phyloP scores from a whole-genome alignment of 2,329 filamentous ascomycete species.

The Cercospora sp. region DNA sequence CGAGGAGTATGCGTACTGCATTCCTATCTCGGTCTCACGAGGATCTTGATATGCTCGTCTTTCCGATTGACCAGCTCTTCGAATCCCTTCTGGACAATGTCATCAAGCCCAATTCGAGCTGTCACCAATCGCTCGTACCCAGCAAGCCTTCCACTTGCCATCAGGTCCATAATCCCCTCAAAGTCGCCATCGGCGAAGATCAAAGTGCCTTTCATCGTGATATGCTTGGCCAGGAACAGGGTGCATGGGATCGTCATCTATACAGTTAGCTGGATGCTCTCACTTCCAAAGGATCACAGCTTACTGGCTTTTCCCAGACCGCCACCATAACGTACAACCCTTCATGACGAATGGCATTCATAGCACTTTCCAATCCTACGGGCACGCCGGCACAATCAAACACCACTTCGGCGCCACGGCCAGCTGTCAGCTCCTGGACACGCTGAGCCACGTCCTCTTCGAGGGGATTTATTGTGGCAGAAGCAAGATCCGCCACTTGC shows the following conservation, averaged over 20 bases:
- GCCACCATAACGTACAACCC: conserved; percentile 31
- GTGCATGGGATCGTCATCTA: conserved; percentile 23
- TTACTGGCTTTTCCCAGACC: conserved; percentile 28
- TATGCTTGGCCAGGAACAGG: conserved; percentile 23
- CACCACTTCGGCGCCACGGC: conserved; percentile 26
- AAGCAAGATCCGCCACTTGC: conserved; percentile 20
- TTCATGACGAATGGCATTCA: conserved; percentile 25
- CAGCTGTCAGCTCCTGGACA: conserved; percentile 19
- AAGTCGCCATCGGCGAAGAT: conserved; percentile 24
- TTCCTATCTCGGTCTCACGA: conserved; percentile 16
- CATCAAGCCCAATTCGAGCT: conserved; percentile 18
- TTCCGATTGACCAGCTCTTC: conserved; percentile 21
- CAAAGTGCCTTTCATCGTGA: conserved; percentile 25
- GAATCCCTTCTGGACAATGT: conserved; percentile 23
- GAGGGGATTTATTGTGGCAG: conserved; percentile 26
- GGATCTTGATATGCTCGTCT: conserved; percentile 25
- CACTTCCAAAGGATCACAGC: not conserved
- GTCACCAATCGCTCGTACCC: conserved; percentile 26
- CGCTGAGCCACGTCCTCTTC: conserved; percentile 23
- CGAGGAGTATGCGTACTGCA: not conserved
- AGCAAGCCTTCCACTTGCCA: conserved; percentile 18
- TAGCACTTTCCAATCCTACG: conserved; percentile 22
- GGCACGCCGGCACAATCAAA: conserved; percentile 31
- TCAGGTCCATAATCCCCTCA: conserved; percentile 22
- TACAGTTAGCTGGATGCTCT: not conserved